Base-by-base conservation (phyloP, 352 stramenopile species). In the Phytophthora rubi region DNA sequence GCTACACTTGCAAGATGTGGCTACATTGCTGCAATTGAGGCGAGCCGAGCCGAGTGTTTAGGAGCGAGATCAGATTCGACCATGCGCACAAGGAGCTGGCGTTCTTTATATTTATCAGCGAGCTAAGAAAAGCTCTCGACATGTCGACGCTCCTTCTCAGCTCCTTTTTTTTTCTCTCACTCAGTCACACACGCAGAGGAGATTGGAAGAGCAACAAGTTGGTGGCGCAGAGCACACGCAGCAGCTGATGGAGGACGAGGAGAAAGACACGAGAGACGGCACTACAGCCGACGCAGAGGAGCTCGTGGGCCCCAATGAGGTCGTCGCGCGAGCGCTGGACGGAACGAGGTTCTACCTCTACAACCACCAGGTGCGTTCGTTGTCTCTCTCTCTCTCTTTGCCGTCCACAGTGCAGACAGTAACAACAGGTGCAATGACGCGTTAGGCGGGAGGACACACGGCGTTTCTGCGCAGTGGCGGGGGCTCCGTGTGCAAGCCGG, bases 401-500 rank as follows among this genome's bases (percentile, higher is more conserved):
- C 23, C 2, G 23, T 26, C 23, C 23, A 6, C 35, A 44, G 0
- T 62, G 30, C 42, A 55, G 57, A 1, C 6, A 58, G 1, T 72
- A 53, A 62, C 54, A 44, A 44, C 37, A 44, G 16, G 9, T 37
- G 32, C 6, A 37, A 37, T 59, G 8, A 15, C 33, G 21, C 52
- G 18, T n/a, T 73, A 88, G 82, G 86, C 86, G 13, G 86, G 86
- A 51, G 86, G 86, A 9, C 86, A 94, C 71, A 94, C 89, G 49
- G 79, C 86, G 0, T 89, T 93, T 48, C 60, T 94, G 28, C 81
- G 83, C 53, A 92, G 75, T 52, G 79, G 79, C 2, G 49, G 70
- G 1, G 86, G 83, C n/a, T 81, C 91, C 9, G 85, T 94, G 30
- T 94, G 85, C 77, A 94, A 94, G 37, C 85, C 86, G 2, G 85